Percentiles rank a stretch among this genome's conserved stretches.
These are phyloP conservation scores for Datura wrightii DNA, from an alignment of 257 asterid species.

Conservation along the genomic window DNA sequence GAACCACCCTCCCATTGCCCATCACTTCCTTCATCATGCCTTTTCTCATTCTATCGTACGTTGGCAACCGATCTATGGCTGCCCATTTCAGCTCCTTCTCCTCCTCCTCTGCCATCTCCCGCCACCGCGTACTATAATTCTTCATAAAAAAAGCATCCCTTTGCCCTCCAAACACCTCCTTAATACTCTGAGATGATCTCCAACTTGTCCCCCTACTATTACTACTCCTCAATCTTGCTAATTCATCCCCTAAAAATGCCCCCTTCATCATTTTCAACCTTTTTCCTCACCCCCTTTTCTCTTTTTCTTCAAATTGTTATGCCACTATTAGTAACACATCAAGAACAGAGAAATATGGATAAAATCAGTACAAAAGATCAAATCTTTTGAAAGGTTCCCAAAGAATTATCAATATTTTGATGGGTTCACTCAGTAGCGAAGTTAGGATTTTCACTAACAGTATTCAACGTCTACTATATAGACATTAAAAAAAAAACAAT, in stretches of 20 bases:
- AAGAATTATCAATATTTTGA: constrained; percentile 7
- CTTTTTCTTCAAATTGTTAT: constrained; percentile 52
- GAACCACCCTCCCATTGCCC: constrained; percentile 58
- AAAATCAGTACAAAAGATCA: background rate
- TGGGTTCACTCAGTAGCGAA: background rate
- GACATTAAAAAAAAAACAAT: background rate
- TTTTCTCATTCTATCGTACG: constrained; percentile 72
- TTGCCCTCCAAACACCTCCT: constrained; percentile 73
- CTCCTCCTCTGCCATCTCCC: constrained; percentile 54
- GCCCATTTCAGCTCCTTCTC: constrained; percentile 91
- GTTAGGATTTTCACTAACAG: background rate
- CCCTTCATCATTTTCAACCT: constrained; percentile 47
- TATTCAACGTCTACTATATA: background rate
- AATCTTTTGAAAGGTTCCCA: background rate
- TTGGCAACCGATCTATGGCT: constrained; percentile 85
- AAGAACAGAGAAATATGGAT: background rate
- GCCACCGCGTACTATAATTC: constrained; percentile 61
- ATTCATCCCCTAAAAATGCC: constrained; percentile 60
- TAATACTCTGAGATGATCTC: constrained; percentile 56
- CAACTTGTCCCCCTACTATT: constrained; percentile 43
- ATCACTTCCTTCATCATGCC: constrained; percentile 68
- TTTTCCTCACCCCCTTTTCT: constrained; percentile 43
- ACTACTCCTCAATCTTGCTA: constrained; percentile 54
- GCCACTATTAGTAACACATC: constrained; percentile 9
- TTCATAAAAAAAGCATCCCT: constrained; percentile 58